Percentiles rank a stretch among this genome's conserved stretches.
phyloP scores from a whole-genome alignment of 2,329 filamentous ascomycete species.

The Penicillium sp. region DNA sequence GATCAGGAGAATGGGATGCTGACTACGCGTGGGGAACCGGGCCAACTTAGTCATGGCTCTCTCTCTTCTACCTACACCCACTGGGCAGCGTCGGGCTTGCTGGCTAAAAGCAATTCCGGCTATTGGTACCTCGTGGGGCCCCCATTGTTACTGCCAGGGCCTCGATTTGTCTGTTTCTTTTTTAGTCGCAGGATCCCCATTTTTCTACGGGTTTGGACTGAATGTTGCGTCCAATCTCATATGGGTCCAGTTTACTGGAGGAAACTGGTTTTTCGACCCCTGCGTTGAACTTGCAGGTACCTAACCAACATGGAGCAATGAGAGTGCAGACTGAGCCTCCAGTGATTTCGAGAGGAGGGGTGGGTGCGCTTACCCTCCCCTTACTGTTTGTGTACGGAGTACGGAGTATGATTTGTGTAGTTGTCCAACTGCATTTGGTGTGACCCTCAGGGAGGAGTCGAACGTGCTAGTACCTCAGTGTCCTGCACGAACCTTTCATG shows the following conservation, averaged over 20 bases:
- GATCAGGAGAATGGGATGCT: conserved; percentile 30
- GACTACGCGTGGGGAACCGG: conserved; percentile 15
- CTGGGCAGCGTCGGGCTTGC: not conserved
- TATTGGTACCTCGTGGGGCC: conserved; percentile 20
- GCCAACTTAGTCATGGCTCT: not conserved
- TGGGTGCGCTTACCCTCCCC: conserved; percentile 12
- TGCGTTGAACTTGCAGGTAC: conserved; percentile 22
- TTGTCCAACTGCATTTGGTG: conserved; percentile 9
- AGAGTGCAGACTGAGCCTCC: conserved; percentile 5
- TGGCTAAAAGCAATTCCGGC: conserved; percentile 2
- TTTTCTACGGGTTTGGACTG: not conserved
- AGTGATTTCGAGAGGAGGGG: conserved; percentile 8
- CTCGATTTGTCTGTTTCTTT: not conserved
- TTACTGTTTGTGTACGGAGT: conserved; percentile 18
- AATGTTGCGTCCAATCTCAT: not conserved
- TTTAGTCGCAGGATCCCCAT: not conserved
- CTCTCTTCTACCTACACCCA: not conserved
- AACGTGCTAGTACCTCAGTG: not conserved
- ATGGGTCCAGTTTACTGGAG: not conserved
- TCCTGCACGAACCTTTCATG: conserved; percentile 1
- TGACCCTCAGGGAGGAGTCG: not conserved
- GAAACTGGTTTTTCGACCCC: conserved; percentile 20
- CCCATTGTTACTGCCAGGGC: conserved; percentile 8
- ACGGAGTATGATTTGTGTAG: conserved; percentile 1
- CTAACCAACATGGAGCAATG: conserved; percentile 14